Evolutionary conservation across 345 rosid genomes (phyloP).

Genomic region (Melaleuca quinquenervia): DNA sequence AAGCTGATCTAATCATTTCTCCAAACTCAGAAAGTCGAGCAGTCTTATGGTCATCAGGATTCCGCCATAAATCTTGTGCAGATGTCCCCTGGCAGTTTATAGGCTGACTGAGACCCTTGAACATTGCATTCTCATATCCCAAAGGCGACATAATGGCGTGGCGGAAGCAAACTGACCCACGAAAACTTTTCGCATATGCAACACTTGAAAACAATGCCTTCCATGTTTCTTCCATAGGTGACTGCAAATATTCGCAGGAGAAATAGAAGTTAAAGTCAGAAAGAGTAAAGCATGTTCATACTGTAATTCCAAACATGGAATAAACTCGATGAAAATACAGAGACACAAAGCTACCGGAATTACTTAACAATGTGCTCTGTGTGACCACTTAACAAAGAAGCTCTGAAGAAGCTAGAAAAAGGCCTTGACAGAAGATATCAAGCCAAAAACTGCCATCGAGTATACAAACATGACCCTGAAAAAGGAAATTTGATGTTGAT

Average conservation of each 20-base stretch:
- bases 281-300: background rate
- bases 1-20: constrained; percentile 81
- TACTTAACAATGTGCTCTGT: background rate
- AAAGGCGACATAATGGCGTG: constrained; percentile 73
- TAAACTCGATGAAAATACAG: background rate
- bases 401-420: background rate
- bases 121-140: constrained; percentile 80
- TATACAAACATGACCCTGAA: background rate
- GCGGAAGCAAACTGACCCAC: constrained; percentile 77
- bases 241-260: constrained; percentile 19
- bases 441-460: background rate
- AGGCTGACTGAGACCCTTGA: constrained; percentile 61
- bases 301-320: background rate
- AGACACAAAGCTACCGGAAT: background rate
- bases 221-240: constrained; percentile 92
- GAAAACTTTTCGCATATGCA: constrained; percentile 68
- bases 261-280: background rate
- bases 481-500: background rate
- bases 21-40: constrained; percentile 89
- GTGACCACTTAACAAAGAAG: background rate
- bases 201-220: constrained; percentile 70
- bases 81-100: constrained; percentile 62
- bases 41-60: constrained; percentile 50
- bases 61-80: constrained; percentile 56
- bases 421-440: background rate